These are phyloP conservation scores for Puccinia triticina DNA, from an alignment of 1,284 basidiomycete genomes.

Conservation along the genomic window DNA sequence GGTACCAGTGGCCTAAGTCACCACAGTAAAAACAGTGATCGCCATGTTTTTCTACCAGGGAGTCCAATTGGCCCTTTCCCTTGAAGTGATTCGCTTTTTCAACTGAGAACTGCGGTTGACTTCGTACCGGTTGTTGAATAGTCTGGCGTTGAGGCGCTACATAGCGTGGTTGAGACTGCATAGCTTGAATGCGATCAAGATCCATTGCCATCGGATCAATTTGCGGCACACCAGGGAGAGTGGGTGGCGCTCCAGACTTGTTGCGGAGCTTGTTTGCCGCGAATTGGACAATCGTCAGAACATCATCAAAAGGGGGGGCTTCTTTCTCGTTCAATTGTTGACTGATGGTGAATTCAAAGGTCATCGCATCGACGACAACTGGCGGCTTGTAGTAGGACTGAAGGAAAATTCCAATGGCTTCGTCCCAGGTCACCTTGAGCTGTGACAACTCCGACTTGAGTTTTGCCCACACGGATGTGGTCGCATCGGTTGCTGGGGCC, in stretches of 20 bases:
- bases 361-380: not conserved
- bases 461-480: not conserved
- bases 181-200: not conserved
- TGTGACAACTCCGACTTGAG: too few relatives aligned
- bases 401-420: not conserved
- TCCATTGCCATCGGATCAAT: not conserved
- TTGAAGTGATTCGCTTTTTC: not conserved
- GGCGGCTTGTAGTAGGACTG: not conserved
- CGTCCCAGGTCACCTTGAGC: not conserved
- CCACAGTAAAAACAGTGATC: too few relatives aligned
- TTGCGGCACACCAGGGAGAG: too few relatives aligned
- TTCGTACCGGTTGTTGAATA: conserved; percentile 57
- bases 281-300: not conserved
- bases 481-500: not conserved
- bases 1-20: too few relatives aligned
- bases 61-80: too few relatives aligned
- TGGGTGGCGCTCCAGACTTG: too few relatives aligned
- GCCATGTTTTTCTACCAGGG: too few relatives aligned
- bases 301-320: not conserved
- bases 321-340: not conserved
- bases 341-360: conserved; percentile 8
- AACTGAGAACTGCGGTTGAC: conserved; percentile 62
- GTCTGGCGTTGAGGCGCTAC: conserved; percentile 14
- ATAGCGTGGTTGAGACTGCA: not conserved
- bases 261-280: not conserved